Percentiles rank a stretch among this genome's conserved stretches.
phyloP scores from a whole-genome alignment of 2,329 filamentous ascomycete genomes.

The Corinectria fuckeliana region DNA sequence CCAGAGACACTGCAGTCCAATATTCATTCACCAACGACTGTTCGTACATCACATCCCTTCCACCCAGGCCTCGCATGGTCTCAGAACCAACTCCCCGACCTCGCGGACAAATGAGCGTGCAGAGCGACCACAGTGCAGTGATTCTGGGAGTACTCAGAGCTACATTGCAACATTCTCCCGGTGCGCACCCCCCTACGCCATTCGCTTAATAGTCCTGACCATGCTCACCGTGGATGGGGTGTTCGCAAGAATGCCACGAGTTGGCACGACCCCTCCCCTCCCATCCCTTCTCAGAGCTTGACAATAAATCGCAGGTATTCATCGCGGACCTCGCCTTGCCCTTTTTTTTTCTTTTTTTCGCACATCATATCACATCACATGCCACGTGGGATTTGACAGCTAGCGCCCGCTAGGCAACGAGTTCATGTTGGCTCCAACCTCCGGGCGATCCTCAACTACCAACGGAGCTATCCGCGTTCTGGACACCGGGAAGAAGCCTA shows the following conservation, averaged over 20 bases:
- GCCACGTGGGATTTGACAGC: constrained; percentile 35
- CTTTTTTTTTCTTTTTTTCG: no score
- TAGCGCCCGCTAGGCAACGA: constrained; percentile 22
- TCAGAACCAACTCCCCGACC: constrained; percentile 29
- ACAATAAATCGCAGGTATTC: constrained; percentile 11
- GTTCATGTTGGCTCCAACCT: constrained; percentile 21
- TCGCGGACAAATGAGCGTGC: constrained; percentile 33
- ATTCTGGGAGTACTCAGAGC: constrained; percentile 29
- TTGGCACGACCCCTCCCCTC: constrained; percentile 8
- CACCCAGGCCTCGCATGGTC: constrained; percentile 6
- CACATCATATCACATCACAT: constrained; percentile 31
- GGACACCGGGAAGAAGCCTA: background rate
- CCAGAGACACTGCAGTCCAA: constrained; percentile 31
- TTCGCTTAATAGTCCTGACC: constrained; percentile 32
- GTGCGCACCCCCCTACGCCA: constrained; percentile 13
- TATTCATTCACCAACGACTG: constrained; percentile 7
- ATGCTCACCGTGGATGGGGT: constrained; percentile 14
- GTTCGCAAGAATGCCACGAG: constrained; percentile 8
- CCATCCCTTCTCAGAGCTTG: background rate
- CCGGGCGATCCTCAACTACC: constrained; percentile 18
- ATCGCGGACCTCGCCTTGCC: constrained; percentile 23
- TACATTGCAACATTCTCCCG: constrained; percentile 19
- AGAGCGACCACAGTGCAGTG: constrained; percentile 33
- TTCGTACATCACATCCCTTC: constrained; percentile 12
- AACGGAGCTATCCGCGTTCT: constrained; percentile 13